phyloP scores from a whole-genome alignment of 1,139 yeast genomes.

The Geotrichum reessii region DNA sequence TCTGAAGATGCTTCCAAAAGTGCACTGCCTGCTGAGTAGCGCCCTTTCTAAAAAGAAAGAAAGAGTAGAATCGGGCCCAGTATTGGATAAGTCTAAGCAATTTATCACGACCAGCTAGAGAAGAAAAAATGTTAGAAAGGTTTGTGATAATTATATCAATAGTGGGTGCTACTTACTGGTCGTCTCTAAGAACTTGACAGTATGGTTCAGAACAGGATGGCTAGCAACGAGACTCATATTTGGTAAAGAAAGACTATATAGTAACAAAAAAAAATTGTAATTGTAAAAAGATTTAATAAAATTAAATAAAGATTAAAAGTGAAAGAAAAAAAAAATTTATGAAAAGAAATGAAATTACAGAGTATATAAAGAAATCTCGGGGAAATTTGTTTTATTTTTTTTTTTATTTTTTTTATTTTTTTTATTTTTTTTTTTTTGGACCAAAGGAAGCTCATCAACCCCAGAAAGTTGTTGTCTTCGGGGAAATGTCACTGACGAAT shows the following conservation, averaged over 20 bases:
- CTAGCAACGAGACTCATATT: constrained; percentile 24
- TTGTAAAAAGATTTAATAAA: background rate
- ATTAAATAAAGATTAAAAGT: background rate
- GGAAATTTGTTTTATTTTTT: background rate
- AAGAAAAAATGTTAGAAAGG: background rate
- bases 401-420: background rate
- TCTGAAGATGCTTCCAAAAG: constrained; percentile 49
- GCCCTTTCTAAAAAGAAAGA: constrained; percentile 58
- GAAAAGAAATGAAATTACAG: background rate
- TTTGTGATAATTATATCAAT: background rate
- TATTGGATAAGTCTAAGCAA: constrained; percentile 75
- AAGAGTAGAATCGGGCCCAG: constrained; percentile 65
- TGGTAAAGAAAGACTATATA: too few relatives aligned
- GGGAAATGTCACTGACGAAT: background rate
- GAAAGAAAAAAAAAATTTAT: background rate
- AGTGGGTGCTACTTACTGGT: constrained; percentile 42
- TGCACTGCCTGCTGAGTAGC: constrained; percentile 47
- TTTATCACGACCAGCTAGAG: constrained; percentile 64
- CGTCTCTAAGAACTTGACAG: constrained; percentile 59
- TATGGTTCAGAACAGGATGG: constrained; percentile 67
- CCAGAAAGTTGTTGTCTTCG: background rate
- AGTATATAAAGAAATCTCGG: background rate
- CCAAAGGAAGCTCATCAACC: background rate
- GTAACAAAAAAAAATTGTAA: too few relatives aligned
- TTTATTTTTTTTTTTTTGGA: background rate